Conservation (phyloP, 1,139 yeast species). For the Ogataea hybrid region DNA sequence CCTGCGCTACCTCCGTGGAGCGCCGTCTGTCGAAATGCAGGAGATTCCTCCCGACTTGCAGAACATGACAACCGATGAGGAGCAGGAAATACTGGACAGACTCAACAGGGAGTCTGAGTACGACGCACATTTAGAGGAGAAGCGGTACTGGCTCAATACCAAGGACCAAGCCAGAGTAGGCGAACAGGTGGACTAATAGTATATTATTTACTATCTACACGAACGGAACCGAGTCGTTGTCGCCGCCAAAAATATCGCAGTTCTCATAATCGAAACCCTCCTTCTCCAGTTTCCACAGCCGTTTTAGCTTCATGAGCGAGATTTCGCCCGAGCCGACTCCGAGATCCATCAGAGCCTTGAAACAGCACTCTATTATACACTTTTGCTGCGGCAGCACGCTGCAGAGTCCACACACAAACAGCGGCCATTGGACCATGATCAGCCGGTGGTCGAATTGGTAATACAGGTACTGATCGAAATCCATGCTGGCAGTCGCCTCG, state of each 20-base stretch:
- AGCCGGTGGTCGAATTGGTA: conserved; percentile 36
- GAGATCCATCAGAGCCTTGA: conserved; percentile 32
- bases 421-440: conserved; percentile 40
- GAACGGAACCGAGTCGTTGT: conserved; percentile 34
- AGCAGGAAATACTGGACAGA: conserved; percentile 43
- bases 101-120: conserved; percentile 46
- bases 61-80: conserved; percentile 64
- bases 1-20: conserved; percentile 77
- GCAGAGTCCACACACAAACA: conserved; percentile 37
- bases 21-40: conserved; percentile 93
- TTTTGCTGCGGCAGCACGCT: conserved; percentile 32
- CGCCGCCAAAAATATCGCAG: conserved; percentile 28
- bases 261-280: conserved; percentile 44
- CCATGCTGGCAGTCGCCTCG: neutral
- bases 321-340: conserved; percentile 39
- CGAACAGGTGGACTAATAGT: conserved; percentile 30
- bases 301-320: conserved; percentile 31
- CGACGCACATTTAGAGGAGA: conserved; percentile 39
- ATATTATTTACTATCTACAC: conserved; percentile 20
- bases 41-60: conserved; percentile 84
- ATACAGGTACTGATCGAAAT: conserved; percentile 27
- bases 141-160: conserved; percentile 37
- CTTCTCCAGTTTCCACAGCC: conserved; percentile 42
- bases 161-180: conserved; percentile 38
- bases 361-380: conserved; percentile 32